phyloP scores from a whole-genome alignment of 75 land plant species.

The Picea glauca region DNA sequence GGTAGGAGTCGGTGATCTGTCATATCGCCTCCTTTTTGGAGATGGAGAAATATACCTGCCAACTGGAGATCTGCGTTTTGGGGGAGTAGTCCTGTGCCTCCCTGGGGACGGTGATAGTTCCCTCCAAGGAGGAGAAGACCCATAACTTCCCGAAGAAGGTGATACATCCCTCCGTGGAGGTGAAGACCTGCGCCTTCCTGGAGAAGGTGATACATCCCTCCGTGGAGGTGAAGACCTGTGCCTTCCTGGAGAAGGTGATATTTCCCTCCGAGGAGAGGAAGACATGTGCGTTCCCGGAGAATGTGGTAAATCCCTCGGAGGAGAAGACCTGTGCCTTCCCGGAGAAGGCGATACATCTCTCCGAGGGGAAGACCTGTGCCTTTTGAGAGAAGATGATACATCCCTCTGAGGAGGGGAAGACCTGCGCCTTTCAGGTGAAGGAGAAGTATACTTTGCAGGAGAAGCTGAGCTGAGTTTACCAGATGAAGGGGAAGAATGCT shows the following conservation, averaged over 20 bases:
- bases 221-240: slow-evolving; percentile 3
- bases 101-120: slow-evolving; percentile 4
- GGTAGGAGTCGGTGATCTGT: slow-evolving; percentile 20
- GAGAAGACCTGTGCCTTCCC: slow-evolving; percentile 7
- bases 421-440: slow-evolving; percentile 10
- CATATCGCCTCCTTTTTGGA: slow-evolving; percentile 12
- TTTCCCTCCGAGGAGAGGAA: background rate
- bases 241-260: slow-evolving; percentile 7
- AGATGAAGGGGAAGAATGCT: background rate
- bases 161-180: background rate
- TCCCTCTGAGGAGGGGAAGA: background rate
- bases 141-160: background rate
- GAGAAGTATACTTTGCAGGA: background rate
- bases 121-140: slow-evolving; percentile 1
- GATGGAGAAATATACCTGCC: slow-evolving; percentile 8
- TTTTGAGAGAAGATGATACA: background rate
- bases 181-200: slow-evolving; percentile 1
- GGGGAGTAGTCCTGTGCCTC: background rate
- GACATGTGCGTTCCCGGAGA: background rate
- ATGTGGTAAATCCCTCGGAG: no score
- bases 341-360: background rate
- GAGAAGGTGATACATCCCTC: background rate
- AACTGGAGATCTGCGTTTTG: slow-evolving; percentile 3
- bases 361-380: background rate
- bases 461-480: background rate